These are phyloP conservation scores for Aspergillus proliferans DNA, from an alignment of 2,329 filamentous ascomycete genomes.

Conservation along the genomic window DNA sequence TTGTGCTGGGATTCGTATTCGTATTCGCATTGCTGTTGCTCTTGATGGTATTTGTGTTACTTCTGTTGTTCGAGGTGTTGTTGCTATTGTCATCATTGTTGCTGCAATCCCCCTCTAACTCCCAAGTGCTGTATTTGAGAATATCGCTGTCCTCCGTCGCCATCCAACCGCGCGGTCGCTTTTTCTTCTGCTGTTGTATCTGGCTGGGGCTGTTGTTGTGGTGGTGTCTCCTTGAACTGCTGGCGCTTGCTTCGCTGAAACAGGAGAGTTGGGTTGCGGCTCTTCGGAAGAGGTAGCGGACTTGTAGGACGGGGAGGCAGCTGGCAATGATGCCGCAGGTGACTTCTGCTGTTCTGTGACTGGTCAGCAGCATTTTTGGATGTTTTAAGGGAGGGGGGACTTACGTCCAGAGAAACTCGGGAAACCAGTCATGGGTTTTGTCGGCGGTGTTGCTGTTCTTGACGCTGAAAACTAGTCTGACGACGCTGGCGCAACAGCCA, in stretches of 20 bases:
- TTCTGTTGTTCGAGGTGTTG: too few relatives aligned
- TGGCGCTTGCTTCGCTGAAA: neutral
- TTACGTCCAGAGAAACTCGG: constrained; percentile 22
- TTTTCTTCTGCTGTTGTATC: neutral
- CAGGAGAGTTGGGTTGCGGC: constrained; percentile 5
- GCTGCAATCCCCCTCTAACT: neutral
- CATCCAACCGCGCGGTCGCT: neutral
- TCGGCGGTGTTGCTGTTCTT: constrained; percentile 10
- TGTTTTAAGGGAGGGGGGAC: neutral
- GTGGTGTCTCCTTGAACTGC: neutral
- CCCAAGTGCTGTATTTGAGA: neutral
- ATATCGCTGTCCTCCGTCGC: neutral
- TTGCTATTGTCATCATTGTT: too few relatives aligned
- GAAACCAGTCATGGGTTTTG: constrained; percentile 19
- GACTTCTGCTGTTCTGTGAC: constrained; percentile 17
- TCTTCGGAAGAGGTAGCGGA: constrained; percentile 16
- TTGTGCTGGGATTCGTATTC: too few relatives aligned
- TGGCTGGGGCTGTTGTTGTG: neutral
- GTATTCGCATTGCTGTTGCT: too few relatives aligned
- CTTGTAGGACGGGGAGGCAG: constrained; percentile 17
- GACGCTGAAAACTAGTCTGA: constrained; percentile 18
- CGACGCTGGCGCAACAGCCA: constrained; percentile 18
- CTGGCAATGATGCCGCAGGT: constrained; percentile 19
- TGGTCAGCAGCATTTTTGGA: neutral
- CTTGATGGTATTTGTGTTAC: too few relatives aligned